These are phyloP conservation scores for Paulownia fortunei DNA, from an alignment of 257 asterid species.

Conservation along the genomic window DNA sequence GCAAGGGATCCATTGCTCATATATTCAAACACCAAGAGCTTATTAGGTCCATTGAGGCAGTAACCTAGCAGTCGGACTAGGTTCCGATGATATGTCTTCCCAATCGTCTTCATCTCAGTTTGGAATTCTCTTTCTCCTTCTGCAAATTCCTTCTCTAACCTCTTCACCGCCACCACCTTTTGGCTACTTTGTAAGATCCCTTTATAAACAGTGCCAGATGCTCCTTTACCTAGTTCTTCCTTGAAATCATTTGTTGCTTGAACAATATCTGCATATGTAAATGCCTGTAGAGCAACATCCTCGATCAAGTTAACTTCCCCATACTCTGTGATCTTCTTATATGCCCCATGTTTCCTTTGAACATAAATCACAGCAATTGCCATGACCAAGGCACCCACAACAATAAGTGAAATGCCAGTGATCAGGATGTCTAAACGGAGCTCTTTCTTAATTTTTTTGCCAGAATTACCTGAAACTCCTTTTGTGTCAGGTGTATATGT, in stretches of 20 bases:
- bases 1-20: constrained; percentile 65
- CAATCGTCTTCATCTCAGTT: constrained; percentile 54
- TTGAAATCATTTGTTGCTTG: constrained; percentile 48
- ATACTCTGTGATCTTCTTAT: constrained; percentile 10
- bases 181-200: constrained; percentile 32
- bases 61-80: constrained; percentile 62
- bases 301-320: constrained; percentile 27
- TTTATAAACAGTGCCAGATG: constrained; percentile 55
- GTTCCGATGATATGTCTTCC: constrained; percentile 58
- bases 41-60: constrained; percentile 49
- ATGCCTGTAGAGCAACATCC: constrained; percentile 40
- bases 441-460: constrained; percentile 21
- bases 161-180: constrained; percentile 54
- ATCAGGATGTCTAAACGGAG: constrained; percentile 27
- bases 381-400: constrained; percentile 32
- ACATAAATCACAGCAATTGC: constrained; percentile 30
- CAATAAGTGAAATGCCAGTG: constrained; percentile 31
- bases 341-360: constrained; percentile 18
- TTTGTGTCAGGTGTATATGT: neutral
- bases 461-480: neutral
- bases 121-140: constrained; percentile 58
- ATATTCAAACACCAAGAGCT: constrained; percentile 55
- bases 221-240: constrained; percentile 57
- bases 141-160: constrained; percentile 40
- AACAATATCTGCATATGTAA: constrained; percentile 39